Evolutionary conservation across 2,329 filamentous ascomycete genomes (phyloP), one percentile per base, ranked within the genome.

Genomic region (Aspergillus jensenii): DNA sequence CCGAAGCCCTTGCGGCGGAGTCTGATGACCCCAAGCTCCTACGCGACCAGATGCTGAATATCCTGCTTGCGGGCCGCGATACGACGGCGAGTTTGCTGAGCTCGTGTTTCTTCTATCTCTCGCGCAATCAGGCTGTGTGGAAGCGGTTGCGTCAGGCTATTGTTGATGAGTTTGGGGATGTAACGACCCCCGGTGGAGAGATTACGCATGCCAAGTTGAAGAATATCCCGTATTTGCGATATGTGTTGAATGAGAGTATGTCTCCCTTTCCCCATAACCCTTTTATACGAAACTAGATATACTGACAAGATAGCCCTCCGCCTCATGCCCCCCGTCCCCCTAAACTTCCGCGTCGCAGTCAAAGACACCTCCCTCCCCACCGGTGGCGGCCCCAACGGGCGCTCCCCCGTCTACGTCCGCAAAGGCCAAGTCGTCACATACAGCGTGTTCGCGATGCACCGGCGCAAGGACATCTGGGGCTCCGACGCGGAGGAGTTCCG

Each of bases 391-490:
- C 46, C 52, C 2, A 60, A 63, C 53, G 46, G 46, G 7, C 33
- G 17, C 9, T 27, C 23, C 6, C 46, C 46, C 67, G 72, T 48
- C n/a, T 48, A 35, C 23, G 25, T 33, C 14, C 25, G 27, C 15
- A 35, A 48, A 11, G 46, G 46, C 21, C 25, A 48, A 8, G 17
- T 52, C 7, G 50, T 52, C 21, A n/a, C 27, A 14, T 23, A 27
- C 50, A 52, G 31, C 50, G 14, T 17, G 44, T 68, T 72, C 50
- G 67, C 71, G 5, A 69, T 76, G 66, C 74, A 78, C 37, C 72
- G 72, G 2, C 67, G 71, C 31, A 67, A 68, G 52, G 71, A 75
- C 46, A 53, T 76, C 52, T 77, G 67, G 63, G 76, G 76, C 23
- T 61, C 67, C 1, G 74, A 77, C 44, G 66, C 65, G 1, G 57